Evolutionary conservation across 1,139 yeast genomes (phyloP), one percentile per base, ranked within the genome.

Genomic region (Ashbya aceris): DNA sequence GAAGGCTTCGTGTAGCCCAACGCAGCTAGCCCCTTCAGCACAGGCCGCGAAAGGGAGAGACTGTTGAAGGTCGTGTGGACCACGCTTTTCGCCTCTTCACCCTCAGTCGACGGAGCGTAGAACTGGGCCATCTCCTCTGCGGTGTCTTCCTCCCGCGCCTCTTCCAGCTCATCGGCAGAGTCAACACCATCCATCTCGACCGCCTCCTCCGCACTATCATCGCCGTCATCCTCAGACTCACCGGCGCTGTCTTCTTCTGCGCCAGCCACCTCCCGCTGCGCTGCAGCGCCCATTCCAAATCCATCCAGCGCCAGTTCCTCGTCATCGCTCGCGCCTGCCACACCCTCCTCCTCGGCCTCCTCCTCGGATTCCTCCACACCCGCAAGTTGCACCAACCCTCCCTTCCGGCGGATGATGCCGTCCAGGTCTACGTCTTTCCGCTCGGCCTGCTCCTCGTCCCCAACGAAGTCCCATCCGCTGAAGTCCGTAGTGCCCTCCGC

Each of bases 1-100:
- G 96, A 83, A 10, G 98, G 98, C 40, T 74, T 74, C 9, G 79
- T 62, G 61, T 89, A 93, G 3, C 95, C 95, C 38, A 93, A 69
- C 23, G 79, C 78, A 8, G 84, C 71, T 42, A 93, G 67, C 36
- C 95, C 95, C 56, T 84, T 83, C 49, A 89, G 68, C 2, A 91
- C 77, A 0, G 98, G 98, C 56, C 98, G 77, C 0, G 97, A 87
- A 33, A 91, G 71, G 42, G 85, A 81, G 43, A 91, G 68, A 1
- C 83, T 70, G 55, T 82, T 83, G 68, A 91, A 93, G 7, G 81
- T 74, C 36, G 70, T 68, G 56, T 82, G 85, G 1, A 71, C 53
- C 38, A 67, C 69, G 14, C 64, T 65, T 47, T 65, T 67, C 33
- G 71, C 66, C 2, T 68, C 67, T 2, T 68, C 64, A 39, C 72